Evolutionary conservation across 805 yeast species (phyloP), one percentile per base, ranked within the genome.

Genomic region (Starmerella floris): DNA sequence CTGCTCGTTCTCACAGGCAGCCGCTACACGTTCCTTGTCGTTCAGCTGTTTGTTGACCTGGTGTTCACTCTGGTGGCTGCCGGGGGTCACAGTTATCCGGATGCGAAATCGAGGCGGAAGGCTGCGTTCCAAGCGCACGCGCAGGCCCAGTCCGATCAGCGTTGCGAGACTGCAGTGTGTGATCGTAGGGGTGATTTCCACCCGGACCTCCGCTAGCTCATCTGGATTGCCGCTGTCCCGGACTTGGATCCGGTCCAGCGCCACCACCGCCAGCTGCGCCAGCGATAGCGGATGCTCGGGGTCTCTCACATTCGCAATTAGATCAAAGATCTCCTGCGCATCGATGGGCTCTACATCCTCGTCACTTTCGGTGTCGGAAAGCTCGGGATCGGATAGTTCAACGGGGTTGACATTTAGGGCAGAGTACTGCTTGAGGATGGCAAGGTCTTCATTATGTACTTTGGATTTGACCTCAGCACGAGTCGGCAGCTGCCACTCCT

Each of bases 151-250:
- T 0, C 99, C 99, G 44, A 91, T 91, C 38, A 91, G 70, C 0
- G 98, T 91, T 1, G 98, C 98, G 47, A 91, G 67, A 0, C 95
- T 84, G 60, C 99, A 91, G 57, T 91, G 99, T 3, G 97, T 91
- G 53, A 91, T 88, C 0, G 99, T 91, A 1, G 99, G 99, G 0
- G 99, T 91, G 48, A 91, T 91, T 53, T 73, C 74, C 23, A 91
- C 83, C 20, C 74, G 55, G 1, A 91, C 83, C 48, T 79, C 83
- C 0, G 91, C 80, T 55, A 85, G 74, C 30, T 71, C 70, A 25
- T 66, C 53, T 22, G 57, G 52, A 40, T 70, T 67, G 4, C 73
- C 72, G 10, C 74, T 66, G 54, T 83, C 81, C 2, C 61, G 65
- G 3, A 91, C 84, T 31, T 64, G 60, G 44, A 91, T 91, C 57